Conservation (phyloP, 352 stramenopile genomes). For the Phytophthora hibernalis region DNA sequence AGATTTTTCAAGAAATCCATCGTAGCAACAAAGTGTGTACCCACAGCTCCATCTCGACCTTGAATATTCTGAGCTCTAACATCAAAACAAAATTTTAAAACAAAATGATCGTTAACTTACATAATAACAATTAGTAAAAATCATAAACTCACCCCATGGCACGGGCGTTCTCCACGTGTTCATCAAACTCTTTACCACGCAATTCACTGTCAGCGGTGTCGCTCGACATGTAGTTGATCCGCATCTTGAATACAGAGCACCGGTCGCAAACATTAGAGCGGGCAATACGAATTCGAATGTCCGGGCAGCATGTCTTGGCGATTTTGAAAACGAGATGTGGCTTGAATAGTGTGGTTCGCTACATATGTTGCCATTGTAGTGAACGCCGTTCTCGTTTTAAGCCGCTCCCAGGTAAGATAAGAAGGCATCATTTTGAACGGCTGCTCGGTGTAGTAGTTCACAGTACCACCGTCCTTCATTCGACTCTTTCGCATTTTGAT, state of each 20-base stretch:
- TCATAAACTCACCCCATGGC: not conserved
- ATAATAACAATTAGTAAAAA: not conserved
- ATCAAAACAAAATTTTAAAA: not conserved
- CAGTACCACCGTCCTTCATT: not conserved
- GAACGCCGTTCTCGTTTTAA: not conserved
- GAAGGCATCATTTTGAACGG: not conserved
- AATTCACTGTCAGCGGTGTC: not conserved
- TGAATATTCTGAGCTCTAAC: too few relatives aligned
- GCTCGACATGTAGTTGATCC: not conserved
- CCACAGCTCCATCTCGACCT: too few relatives aligned
- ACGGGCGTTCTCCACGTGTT: not conserved
- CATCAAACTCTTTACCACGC: not conserved
- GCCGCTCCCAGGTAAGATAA: not conserved
- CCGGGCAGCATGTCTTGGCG: not conserved
- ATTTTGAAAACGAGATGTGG: not conserved
- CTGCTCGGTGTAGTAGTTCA: not conserved
- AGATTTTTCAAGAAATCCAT: not conserved
- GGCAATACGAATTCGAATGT: not conserved
- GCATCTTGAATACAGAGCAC: not conserved
- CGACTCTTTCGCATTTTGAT: not conserved
- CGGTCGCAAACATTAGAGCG: not conserved
- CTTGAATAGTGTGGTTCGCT: not conserved
- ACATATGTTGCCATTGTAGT: too few relatives aligned
- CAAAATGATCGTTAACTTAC: slow-evolving; percentile 1
- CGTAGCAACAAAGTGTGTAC: not conserved